These are phyloP conservation scores for Penicillium crystallinum DNA, from an alignment of 495 filamentous ascomycete genomes.

Conservation along the genomic window DNA sequence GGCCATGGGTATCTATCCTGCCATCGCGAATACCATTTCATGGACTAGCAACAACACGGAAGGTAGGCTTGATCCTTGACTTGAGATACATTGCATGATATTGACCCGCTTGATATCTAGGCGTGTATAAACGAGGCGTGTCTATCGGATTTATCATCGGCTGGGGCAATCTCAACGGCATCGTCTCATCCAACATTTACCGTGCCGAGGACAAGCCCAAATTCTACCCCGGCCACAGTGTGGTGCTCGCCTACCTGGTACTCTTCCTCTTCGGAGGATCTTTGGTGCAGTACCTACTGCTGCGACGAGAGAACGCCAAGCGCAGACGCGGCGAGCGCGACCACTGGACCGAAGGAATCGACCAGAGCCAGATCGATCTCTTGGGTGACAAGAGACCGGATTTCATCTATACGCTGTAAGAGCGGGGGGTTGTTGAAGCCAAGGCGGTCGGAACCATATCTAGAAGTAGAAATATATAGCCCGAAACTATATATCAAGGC, in stretches of 20 bases:
- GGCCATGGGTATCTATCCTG: constrained; percentile 87
- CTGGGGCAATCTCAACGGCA: constrained; percentile 90
- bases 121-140: constrained; percentile 87
- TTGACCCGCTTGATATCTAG: constrained; percentile 14
- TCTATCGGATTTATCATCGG: constrained; percentile 83
- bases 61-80: constrained; percentile 35
- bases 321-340: constrained; percentile 61
- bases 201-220: constrained; percentile 47
- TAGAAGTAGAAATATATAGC: not conserved
- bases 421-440: not conserved
- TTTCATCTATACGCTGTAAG: constrained; percentile 72
- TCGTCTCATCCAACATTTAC: constrained; percentile 75
- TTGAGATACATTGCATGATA: not conserved
- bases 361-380: constrained; percentile 24
- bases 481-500: not conserved
- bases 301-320: constrained; percentile 42
- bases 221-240: constrained; percentile 54
- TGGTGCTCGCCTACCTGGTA: constrained; percentile 56
- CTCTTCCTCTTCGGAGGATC: constrained; percentile 57
- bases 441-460: not conserved
- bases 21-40: constrained; percentile 84
- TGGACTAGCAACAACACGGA: constrained; percentile 90
- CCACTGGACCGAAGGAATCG: constrained; percentile 48
- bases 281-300: constrained; percentile 58
- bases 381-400: constrained; percentile 70